These are phyloP conservation scores for Cercophora scortea DNA, from an alignment of 495 filamentous ascomycete genomes.

Conservation along the genomic window DNA sequence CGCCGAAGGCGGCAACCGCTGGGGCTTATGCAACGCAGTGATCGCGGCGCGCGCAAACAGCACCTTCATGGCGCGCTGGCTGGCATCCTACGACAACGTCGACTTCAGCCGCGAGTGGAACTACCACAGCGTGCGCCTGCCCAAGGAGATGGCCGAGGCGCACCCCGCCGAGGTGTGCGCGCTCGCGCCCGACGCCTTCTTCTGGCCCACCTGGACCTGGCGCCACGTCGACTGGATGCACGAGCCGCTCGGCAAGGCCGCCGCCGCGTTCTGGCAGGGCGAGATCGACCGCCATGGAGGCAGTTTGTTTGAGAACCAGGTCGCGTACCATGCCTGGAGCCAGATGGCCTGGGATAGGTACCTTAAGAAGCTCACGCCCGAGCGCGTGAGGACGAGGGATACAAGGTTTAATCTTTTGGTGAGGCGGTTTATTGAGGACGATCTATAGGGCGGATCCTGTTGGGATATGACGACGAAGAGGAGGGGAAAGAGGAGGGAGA, in stretches of 20 bases:
- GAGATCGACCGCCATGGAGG: conserved; percentile 31
- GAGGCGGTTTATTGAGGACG: conserved; percentile 36
- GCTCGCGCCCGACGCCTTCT: conserved; percentile 36
- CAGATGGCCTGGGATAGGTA: conserved; percentile 38
- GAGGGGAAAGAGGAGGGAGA: too few relatives aligned
- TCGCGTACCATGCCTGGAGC: conserved; percentile 41
- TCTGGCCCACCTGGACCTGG: conserved; percentile 45
- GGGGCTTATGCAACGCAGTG: conserved; percentile 39
- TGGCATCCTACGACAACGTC: conserved; percentile 29
- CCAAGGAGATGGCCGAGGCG: conserved; percentile 29
- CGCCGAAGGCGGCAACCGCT: conserved; percentile 38
- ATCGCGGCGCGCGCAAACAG: conserved; percentile 35
- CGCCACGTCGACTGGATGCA: conserved; percentile 41
- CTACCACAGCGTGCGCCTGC: conserved; percentile 36
- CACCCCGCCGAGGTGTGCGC: conserved; percentile 34
- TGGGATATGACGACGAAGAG: not conserved
- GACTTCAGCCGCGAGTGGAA: conserved; percentile 37
- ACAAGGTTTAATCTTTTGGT: conserved; percentile 41
- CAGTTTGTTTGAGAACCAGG: conserved; percentile 33
- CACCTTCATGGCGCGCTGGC: conserved; percentile 35
- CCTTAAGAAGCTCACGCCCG: conserved; percentile 30
- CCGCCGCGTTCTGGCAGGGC: conserved; percentile 25
- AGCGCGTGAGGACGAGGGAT: conserved; percentile 23
- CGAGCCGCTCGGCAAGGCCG: conserved; percentile 20
- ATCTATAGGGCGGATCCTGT: conserved; percentile 12